phyloP scores from a whole-genome alignment of 108 stramenopile species.

The Fistulifera solaris region DNA sequence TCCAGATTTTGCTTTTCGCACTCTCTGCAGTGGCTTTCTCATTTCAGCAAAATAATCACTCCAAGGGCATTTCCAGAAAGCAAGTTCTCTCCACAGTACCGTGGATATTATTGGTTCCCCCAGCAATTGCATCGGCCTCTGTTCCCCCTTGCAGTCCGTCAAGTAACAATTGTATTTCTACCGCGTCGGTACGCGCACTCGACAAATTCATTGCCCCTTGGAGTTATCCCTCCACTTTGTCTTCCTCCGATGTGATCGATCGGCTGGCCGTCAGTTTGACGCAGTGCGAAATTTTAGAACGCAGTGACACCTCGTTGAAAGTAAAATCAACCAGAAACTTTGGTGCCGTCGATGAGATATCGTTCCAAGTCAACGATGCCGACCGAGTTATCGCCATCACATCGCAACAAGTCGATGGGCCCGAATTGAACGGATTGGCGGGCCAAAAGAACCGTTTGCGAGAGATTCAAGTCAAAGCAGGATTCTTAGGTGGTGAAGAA shows the following conservation, averaged over 20 bases:
- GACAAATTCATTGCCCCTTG: conserved; percentile 67
- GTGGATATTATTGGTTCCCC: no score
- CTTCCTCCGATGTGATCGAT: conserved; percentile 56
- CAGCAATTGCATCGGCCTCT: no score
- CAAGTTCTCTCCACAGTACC: no score
- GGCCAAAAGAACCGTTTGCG: conserved; percentile 59
- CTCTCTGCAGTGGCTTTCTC: no score
- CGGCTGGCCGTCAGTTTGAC: conserved; percentile 36
- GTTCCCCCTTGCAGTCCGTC: neutral
- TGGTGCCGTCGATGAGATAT: conserved; percentile 39
- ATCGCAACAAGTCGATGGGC: conserved; percentile 33
- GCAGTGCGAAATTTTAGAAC: conserved; percentile 1
- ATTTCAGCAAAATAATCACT: no score
- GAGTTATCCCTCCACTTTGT: conserved; percentile 47
- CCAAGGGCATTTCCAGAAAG: no score
- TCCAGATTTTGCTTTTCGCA: no score
- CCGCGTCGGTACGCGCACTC: conserved; percentile 47
- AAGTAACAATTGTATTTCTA: conserved; percentile 52
- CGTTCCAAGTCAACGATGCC: conserved; percentile 51
- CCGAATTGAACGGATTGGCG: conserved; percentile 41
- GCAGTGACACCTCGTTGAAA: conserved; percentile 27
- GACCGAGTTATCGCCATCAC: conserved; percentile 63
- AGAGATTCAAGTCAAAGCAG: conserved; percentile 41
- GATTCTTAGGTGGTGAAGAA: conserved; percentile 2
- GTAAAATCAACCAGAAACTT: conserved; percentile 37